These are phyloP conservation scores for Ophiostoma perfectum DNA, from an alignment of 2,329 filamentous ascomycete genomes.

Conservation along the genomic window DNA sequence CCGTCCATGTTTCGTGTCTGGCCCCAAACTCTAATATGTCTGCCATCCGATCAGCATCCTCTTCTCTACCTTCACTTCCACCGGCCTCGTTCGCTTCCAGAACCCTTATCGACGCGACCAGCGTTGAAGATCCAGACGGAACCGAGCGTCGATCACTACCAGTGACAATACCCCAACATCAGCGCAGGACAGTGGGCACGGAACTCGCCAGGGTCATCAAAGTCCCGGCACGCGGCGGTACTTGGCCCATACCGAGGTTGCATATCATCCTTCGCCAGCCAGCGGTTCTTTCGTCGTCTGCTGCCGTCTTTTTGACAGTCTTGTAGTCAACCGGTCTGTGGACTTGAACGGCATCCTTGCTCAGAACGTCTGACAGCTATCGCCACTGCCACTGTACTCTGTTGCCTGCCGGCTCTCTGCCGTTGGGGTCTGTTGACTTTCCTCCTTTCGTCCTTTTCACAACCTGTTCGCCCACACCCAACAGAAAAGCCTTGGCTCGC, in stretches of 20 bases:
- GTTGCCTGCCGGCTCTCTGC: background rate
- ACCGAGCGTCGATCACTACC: background rate
- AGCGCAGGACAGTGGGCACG: no score
- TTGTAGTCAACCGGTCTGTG: no score
- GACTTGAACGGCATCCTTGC: no score
- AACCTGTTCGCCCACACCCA: background rate
- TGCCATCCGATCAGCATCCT: background rate
- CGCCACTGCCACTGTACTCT: background rate
- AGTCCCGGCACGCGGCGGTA: background rate
- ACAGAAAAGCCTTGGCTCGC: no score
- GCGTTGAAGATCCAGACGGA: background rate
- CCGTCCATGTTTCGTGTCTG: no score
- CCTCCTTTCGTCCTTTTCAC: background rate
- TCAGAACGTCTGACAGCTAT: background rate
- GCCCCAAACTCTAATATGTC: no score
- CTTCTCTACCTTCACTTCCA: background rate
- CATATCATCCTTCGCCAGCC: no score
- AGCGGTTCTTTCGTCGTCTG: no score
- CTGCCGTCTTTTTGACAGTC: no score
- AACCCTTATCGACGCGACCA: background rate
- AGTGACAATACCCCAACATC: background rate
- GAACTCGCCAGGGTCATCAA: background rate
- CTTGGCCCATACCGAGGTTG: background rate
- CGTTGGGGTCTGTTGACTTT: background rate
- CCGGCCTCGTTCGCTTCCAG: background rate